Evolutionary conservation across 2,329 filamentous ascomycete species (phyloP).

Genomic region (Ascochyta clinopodiicola): DNA sequence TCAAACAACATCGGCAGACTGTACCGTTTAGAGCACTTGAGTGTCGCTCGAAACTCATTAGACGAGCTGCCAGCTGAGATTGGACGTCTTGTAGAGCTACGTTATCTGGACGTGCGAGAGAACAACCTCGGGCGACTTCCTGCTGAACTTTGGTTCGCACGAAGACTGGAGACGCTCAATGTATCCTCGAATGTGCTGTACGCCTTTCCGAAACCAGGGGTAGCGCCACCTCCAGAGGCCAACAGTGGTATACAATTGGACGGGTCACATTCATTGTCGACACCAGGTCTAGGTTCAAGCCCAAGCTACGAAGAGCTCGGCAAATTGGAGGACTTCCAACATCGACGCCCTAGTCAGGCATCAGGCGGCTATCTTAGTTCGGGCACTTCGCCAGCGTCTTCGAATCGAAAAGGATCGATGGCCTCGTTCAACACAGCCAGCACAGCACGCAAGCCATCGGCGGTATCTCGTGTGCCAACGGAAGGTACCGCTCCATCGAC

Average conservation of each 20-base stretch:
- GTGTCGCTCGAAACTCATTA: constrained; percentile 89
- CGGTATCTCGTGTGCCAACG: constrained; percentile 71
- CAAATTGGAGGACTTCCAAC: constrained; percentile 66
- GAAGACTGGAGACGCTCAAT: constrained; percentile 88
- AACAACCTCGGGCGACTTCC: constrained; percentile 92
- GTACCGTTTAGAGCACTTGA: constrained; percentile 85
- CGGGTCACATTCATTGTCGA: constrained; percentile 55
- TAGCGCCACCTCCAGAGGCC: constrained; percentile 65
- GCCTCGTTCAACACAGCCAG: constrained; percentile 71
- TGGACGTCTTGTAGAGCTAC: constrained; percentile 83
- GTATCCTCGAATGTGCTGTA: constrained; percentile 94
- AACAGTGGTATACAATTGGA: constrained; percentile 45
- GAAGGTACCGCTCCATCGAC: constrained; percentile 66
- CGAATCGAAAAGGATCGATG: constrained; percentile 79
- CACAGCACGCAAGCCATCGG: constrained; percentile 74
- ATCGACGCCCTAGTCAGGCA: constrained; percentile 82
- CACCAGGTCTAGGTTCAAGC: constrained; percentile 54
- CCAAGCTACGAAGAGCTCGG: constrained; percentile 82
- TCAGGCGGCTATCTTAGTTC: constrained; percentile 79
- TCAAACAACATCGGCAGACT: constrained; percentile 85
- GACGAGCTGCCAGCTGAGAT: constrained; percentile 85
- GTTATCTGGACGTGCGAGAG: constrained; percentile 84
- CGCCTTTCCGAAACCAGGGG: constrained; percentile 83
- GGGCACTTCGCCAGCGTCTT: constrained; percentile 71
- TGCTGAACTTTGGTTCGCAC: constrained; percentile 94